Evolutionary conservation across 306 rosid genomes (phyloP), one percentile per base, ranked within the genome.

Genomic region (Trifolium fragiferum): DNA sequence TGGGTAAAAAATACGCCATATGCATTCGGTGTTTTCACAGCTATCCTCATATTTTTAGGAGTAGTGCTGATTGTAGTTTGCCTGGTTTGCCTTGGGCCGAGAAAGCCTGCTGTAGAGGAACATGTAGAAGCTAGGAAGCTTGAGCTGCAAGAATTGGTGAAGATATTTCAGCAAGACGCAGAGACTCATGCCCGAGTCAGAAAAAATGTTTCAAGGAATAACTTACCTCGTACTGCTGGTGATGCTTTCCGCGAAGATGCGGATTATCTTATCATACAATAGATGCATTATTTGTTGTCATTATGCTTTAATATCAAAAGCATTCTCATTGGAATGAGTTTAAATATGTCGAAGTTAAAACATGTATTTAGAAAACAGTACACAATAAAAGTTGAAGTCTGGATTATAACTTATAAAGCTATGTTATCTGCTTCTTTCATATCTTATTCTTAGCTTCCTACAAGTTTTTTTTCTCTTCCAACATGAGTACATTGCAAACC

Each of bases 161-260:
- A 85, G 78, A 81, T 86, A 92, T 94, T 92, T 75, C 89, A 94
- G 84, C 96, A 90, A 15, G 99, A 94, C 47, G 99, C 99, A 20
- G 97, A 91, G 80, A 86, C 83, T 82, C 99, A 92, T 81, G 99
- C 93, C 30, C 92, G 81, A 84, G 90, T 92, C 50, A 80, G 87
- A 11, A 86, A 82, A 82, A 79, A 72, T 13, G 9, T 78, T 53
- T 70, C 89, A 23, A 86, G 95, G 63, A 84, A 80, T 25, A 94
- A 72, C 79, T 78, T 91, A 66, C 86, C 95, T 37, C 97, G 96
- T 70, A 93, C 98, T 10, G 81, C 93, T 14, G 93, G 91, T 18
- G 97, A 94, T 62, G 65, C 75, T 11, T 73, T 88, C 41, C 57
- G 23, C 14, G 72, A 79, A 21, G 23, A 21, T 8, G 77, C 75